Base-by-base conservation (phyloP, 2,329 filamentous ascomycete species). In the Venturia pyrina region DNA sequence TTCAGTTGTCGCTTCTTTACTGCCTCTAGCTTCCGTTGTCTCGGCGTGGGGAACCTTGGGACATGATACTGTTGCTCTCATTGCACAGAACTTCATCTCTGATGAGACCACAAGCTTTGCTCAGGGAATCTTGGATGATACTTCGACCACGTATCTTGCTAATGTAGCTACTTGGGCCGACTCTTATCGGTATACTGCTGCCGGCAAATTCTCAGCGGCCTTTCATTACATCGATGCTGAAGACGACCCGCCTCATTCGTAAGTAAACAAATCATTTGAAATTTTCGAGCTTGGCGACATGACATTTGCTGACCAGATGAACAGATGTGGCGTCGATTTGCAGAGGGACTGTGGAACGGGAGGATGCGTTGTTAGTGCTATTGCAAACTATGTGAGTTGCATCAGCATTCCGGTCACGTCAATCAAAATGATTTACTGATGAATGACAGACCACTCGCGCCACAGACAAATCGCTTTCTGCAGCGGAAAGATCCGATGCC, bases 141-240 rank as follows among this genome's bases (percentile, higher is more conserved):
- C 19, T 28, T 77, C 76, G 28, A 72, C 74, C 21, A 74, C 75
- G 24, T 84, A 83, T 70, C 75, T 83, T 17, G 81, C 80, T 62
- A 79, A 77, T 65, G 75, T 83, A 19, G 81, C 82, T 15, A 82
- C 80, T 1, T 85, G 82, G 81, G 82, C 82, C 1, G 82, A 85
- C 68, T 73, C 72, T 40, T 84, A 82, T 70, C 79, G 82, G 34
- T 75, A 76, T 63, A 81, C 79, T 1, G 69, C 73, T n/a, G 81
- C 72, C 40, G 82, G 82, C 8, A 71, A 71, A 50, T 84, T 80
- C 73, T 79, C 76, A 17, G 74, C 78, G 0, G 73, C 77, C 0
- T 78, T 78, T 65, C 82, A 83, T 70, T 84, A 75, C 73, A 83
- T 83, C 67, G 64, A 67, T 40, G 65, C 63, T 21, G 28, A 63